Evolutionary conservation across 495 filamentous ascomycete species (phyloP).

Genomic region (Penicillium canariense): DNA sequence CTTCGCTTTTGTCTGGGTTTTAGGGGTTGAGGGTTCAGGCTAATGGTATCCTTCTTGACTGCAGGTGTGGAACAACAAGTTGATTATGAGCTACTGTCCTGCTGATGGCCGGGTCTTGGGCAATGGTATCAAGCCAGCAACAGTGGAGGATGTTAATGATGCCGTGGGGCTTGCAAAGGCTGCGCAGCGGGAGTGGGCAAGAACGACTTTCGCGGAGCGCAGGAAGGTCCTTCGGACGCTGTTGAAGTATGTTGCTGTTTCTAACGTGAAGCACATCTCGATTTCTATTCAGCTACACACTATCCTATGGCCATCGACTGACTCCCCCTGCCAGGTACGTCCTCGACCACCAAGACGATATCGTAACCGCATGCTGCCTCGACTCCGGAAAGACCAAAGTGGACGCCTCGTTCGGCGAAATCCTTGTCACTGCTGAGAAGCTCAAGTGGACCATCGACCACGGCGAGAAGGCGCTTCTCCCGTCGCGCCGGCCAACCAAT

Average conservation of each 20-base stretch:
- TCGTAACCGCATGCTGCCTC: constrained; percentile 81
- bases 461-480: constrained; percentile 76
- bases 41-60: not conserved
- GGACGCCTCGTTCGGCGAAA: constrained; percentile 90
- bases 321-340: constrained; percentile 51
- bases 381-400: constrained; percentile 98
- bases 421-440: constrained; percentile 90
- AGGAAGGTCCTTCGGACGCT: constrained; percentile 79
- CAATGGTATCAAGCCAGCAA: constrained; percentile 69
- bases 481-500: constrained; percentile 74
- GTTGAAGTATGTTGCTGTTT: constrained; percentile 56
- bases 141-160: constrained; percentile 73
- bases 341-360: constrained; percentile 84
- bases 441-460: constrained; percentile 91
- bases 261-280: not conserved
- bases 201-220: constrained; percentile 73
- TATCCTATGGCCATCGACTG: not conserved
- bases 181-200: constrained; percentile 80
- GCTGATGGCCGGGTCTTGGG: constrained; percentile 85
- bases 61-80: constrained; percentile 42
- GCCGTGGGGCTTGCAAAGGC: constrained; percentile 69
- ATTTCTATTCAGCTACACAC: not conserved
- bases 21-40: not conserved
- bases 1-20: not conserved
- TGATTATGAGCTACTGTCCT: constrained; percentile 72